Evolutionary conservation across 257 asterid species (phyloP).

Genomic region (Ballota nigra): DNA sequence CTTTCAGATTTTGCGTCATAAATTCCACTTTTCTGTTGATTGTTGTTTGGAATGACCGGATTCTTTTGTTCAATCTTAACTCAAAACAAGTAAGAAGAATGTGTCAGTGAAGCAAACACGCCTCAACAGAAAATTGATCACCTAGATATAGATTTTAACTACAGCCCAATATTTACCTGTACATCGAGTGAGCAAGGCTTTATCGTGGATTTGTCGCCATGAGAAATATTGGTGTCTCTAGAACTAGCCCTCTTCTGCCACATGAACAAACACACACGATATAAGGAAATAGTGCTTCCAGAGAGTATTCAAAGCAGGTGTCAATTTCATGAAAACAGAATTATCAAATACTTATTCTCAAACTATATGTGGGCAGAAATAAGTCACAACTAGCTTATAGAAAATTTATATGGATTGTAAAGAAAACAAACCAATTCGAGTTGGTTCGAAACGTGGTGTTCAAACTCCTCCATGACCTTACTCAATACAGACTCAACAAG

Average conservation of each 20-base stretch:
- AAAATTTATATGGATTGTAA: neutral
- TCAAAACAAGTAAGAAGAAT: constrained; percentile 1
- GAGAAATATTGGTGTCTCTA: constrained; percentile 38
- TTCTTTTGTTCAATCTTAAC: constrained; percentile 46
- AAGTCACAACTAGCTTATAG: neutral
- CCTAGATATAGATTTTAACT: neutral
- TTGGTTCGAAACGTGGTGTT: constrained; percentile 65
- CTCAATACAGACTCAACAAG: constrained; percentile 84
- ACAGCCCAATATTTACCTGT: constrained; percentile 42
- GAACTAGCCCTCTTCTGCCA: constrained; percentile 52
- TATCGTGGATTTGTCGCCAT: constrained; percentile 32
- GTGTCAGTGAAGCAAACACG: constrained; percentile 15
- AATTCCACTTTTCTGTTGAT: constrained; percentile 33
- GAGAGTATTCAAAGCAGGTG: constrained; percentile 3
- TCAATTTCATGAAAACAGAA: neutral
- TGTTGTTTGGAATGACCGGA: constrained; percentile 28
- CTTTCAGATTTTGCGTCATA: constrained; percentile 46
- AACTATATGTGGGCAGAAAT: neutral
- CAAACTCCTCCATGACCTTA: constrained; percentile 88
- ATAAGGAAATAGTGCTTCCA: neutral
- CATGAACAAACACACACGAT: constrained; percentile 20
- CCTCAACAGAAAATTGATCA: neutral
- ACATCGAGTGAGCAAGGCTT: constrained; percentile 34
- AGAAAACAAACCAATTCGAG: constrained; percentile 49
- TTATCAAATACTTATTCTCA: neutral